Percentiles rank a stretch among this genome's conserved stretches.
Evolutionary conservation across 148 eudicot genomes (phyloP).

Genomic region (Drosera capensis): DNA sequence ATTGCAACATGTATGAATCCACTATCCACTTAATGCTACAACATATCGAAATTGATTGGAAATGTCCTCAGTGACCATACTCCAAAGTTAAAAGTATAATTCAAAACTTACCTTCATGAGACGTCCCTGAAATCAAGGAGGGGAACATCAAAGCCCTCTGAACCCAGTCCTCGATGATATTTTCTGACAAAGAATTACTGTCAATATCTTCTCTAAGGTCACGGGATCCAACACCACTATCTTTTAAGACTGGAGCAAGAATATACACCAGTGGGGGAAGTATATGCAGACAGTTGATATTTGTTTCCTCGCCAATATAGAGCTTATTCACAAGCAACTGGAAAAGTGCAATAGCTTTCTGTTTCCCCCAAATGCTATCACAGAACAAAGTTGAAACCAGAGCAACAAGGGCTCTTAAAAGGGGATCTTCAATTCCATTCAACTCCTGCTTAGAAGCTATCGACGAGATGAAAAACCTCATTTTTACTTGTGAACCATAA

Average conservation of each 20-base stretch:
- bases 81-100: too few relatives aligned
- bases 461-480: constrained; percentile 34
- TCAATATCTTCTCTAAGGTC: constrained; percentile 16
- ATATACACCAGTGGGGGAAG: constrained; percentile 46
- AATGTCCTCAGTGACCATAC: too few relatives aligned
- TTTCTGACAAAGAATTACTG: constrained; percentile 21
- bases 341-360: constrained; percentile 33
- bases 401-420: constrained; percentile 58
- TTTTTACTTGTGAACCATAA: constrained; percentile 29
- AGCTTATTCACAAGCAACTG: constrained; percentile 51
- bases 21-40: too few relatives aligned
- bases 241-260: constrained; percentile 38
- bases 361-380: constrained; percentile 48
- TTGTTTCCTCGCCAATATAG: constrained; percentile 42
- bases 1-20: too few relatives aligned
- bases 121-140: constrained; percentile 46
- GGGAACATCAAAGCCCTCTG: constrained; percentile 43
- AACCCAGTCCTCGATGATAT: constrained; percentile 58
- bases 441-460: constrained; percentile 44
- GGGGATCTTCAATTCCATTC: constrained; percentile 51
- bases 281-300: constrained; percentile 51
- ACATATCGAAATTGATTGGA: too few relatives aligned
- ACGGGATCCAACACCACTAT: constrained; percentile 8
- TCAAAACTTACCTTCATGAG: constrained; percentile 75
- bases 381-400: constrained; percentile 36